phyloP scores from a whole-genome alignment of 768 basidiomycete species.

The Lactarius psammicola region DNA sequence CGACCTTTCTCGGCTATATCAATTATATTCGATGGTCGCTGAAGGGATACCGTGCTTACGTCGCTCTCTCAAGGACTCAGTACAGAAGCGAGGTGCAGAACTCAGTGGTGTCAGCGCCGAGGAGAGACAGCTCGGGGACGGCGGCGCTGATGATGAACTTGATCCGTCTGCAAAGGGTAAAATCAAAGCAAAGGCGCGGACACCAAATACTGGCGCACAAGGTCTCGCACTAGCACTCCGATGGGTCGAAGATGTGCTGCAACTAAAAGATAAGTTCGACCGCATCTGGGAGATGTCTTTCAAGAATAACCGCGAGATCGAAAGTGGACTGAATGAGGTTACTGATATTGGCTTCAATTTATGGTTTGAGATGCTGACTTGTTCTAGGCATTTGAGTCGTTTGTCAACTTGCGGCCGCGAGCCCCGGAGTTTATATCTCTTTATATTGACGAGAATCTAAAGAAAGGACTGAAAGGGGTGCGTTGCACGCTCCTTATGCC shows the following conservation, averaged over 20 bases:
- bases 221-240: slow-evolving; percentile 65
- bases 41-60: slow-evolving; percentile 64
- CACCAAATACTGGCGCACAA: slow-evolving; percentile 43
- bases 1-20: slow-evolving; percentile 77
- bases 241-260: slow-evolving; percentile 92
- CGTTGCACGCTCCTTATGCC: slow-evolving; percentile 34
- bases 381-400: slow-evolving; percentile 82
- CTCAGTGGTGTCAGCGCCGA: slow-evolving; percentile 60
- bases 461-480: slow-evolving; percentile 92
- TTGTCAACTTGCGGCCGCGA: slow-evolving; percentile 85
- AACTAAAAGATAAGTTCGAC: slow-evolving; percentile 92
- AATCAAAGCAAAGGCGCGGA: slow-evolving; percentile 48
- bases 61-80: slow-evolving; percentile 65
- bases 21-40: slow-evolving; percentile 66
- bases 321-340: slow-evolving; percentile 84
- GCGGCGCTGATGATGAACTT: slow-evolving; percentile 37
- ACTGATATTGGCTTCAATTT: neutral
- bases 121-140: slow-evolving; percentile 39
- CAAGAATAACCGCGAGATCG: slow-evolving; percentile 67
- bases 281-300: slow-evolving; percentile 69
- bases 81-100: slow-evolving; percentile 69
- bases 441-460: slow-evolving; percentile 95
- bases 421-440: slow-evolving; percentile 94
- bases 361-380: neutral
- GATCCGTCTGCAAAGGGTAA: slow-evolving; percentile 45